Evolutionary conservation across 805 yeast species (phyloP), one percentile per base, ranked within the genome.

Genomic region (Ogataea philodendri): DNA sequence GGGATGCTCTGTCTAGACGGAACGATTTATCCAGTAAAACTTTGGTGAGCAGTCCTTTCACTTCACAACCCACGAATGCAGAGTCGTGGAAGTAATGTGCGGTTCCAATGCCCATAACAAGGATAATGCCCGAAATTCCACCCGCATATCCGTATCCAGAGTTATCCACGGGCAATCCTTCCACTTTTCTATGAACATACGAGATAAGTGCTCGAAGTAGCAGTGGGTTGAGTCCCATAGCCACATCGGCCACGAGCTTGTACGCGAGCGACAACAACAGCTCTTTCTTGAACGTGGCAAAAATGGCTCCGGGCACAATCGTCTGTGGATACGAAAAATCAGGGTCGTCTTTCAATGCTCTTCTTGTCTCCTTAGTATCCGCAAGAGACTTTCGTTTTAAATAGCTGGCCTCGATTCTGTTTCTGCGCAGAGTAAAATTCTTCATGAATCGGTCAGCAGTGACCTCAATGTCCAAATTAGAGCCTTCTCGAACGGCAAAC

Each of bases 101-200:
- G 32, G 78, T 64, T 28, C 63, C 48, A 9, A 76, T 30, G 26
- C 80, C 76, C 35, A 69, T 61, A 1, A 66, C 24, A 11, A 74
- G 44, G 46, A 82, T 73, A 57, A 88, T 64, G 1, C 65, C 45
- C 26, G 79, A 70, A 8, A 84, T 68, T 13, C 89, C 95, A 30
- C 87, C 62, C 7, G 89, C 81, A 48, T 75, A 83, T 7, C 93
- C 95, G 13, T 84, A 67, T 40, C 95, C 96, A 26, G 61, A 65
- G 10, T 45, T 46, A 21, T 78, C 81, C 37, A 65, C 61, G 8
- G 62, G 60, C 9, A 69, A 58, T 6, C 74, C 73, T 16, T 57
- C 52, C 7, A 72, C 70, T 33, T 71, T 69, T 30, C 55, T 52
- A 45, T 72, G 76, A n/a, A 84, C 84, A 47, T 74, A 84, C 26